Percentiles rank a stretch among this genome's conserved stretches.
These are phyloP conservation scores for Gamarada debralockiae DNA, from an alignment of 495 filamentous ascomycete species.

Conservation along the genomic window DNA sequence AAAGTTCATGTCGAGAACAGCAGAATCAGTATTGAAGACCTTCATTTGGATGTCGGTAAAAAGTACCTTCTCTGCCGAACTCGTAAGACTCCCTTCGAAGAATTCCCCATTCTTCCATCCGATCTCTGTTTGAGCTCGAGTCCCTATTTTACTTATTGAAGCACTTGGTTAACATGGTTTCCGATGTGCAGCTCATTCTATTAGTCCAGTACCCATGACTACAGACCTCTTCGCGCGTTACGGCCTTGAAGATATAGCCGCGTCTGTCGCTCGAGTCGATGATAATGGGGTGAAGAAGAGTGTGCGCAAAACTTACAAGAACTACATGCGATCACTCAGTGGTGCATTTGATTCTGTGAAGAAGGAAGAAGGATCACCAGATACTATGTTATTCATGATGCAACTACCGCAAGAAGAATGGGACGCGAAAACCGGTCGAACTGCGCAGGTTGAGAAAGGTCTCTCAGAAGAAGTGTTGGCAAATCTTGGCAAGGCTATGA, in stretches of 20 bases:
- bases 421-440: constrained; percentile 42
- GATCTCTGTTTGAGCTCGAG: neutral
- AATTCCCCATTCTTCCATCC: constrained; percentile 8
- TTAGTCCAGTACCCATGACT: constrained; percentile 34
- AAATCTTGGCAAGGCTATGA: constrained; percentile 39
- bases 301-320: constrained; percentile 57
- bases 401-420: constrained; percentile 52
- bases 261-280: constrained; percentile 48
- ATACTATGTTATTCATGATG: constrained; percentile 40
- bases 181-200: constrained; percentile 38
- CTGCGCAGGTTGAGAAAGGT: constrained; percentile 48
- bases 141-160: constrained; percentile 14
- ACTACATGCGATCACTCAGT: constrained; percentile 44
- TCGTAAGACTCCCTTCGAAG: constrained; percentile 50
- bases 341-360: constrained; percentile 50
- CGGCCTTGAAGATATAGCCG: constrained; percentile 42
- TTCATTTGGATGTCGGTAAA: constrained; percentile 51
- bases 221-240: constrained; percentile 51
- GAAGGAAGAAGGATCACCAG: constrained; percentile 31
- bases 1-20: constrained; percentile 50
- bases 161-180: constrained; percentile 46
- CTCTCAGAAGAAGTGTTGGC: constrained; percentile 29
- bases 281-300: constrained; percentile 48
- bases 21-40: constrained; percentile 49
- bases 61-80: constrained; percentile 58